Evolutionary conservation across 345 rosid genomes (phyloP).

Genomic region (Gossypium raimondii): DNA sequence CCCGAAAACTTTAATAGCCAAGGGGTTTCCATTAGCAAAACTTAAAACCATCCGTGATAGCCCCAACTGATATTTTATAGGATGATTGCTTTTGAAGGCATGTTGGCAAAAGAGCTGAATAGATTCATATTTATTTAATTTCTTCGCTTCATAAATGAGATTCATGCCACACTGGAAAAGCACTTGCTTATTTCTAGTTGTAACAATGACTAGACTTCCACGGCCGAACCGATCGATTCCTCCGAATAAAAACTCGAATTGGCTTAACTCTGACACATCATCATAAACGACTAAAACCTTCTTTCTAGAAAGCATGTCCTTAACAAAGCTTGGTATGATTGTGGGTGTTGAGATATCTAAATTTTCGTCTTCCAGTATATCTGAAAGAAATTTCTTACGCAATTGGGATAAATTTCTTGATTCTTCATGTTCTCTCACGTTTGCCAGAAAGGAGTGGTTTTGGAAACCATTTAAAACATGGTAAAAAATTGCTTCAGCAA

Average conservation of each 20-base stretch:
- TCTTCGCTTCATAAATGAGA: constrained; percentile 1
- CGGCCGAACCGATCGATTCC: neutral
- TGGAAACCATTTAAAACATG: too few species aligned
- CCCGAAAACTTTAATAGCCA: constrained; percentile 40
- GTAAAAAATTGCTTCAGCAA: too few species aligned
- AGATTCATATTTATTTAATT: constrained; percentile 23
- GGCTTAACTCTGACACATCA: neutral
- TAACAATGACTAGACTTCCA: neutral
- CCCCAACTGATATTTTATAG: neutral
- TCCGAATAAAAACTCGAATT: neutral
- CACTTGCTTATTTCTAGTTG: neutral
- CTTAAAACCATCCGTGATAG: constrained; percentile 22
- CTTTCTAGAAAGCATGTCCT: too few species aligned
- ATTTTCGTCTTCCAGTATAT: too few species aligned
- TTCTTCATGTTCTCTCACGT: constrained; percentile 2
- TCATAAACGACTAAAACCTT: too few species aligned
- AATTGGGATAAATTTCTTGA: too few species aligned
- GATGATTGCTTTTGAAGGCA: constrained; percentile 22
- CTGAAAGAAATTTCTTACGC: too few species aligned
- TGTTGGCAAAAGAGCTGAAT: constrained; percentile 25
- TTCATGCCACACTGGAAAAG: neutral
- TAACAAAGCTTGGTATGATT: too few species aligned
- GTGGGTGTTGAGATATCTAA: too few species aligned
- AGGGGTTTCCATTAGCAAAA: constrained; percentile 37
- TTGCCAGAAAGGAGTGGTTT: too few species aligned